phyloP scores from a whole-genome alignment of 2,329 filamentous ascomycete species.

The Paracorniculantispora psalliotae region DNA sequence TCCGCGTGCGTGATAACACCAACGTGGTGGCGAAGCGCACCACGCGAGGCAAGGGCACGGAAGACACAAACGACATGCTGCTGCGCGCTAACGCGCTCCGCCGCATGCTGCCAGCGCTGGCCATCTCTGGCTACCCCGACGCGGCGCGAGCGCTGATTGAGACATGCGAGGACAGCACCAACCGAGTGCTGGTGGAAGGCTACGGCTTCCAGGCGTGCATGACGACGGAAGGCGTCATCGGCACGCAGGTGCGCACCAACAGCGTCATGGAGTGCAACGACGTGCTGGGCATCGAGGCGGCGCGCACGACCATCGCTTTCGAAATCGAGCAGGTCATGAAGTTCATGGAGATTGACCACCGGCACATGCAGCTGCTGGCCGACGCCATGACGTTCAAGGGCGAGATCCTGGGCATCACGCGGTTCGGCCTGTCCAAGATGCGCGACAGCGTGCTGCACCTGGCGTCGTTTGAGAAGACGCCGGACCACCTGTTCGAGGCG shows the following conservation, averaged over 20 bases:
- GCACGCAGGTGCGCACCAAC: constrained; percentile 70
- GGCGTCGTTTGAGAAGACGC: constrained; percentile 96
- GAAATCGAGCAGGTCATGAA: constrained; percentile 90
- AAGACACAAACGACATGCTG: constrained; percentile 49
- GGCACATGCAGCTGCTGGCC: constrained; percentile 94
- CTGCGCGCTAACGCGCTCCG: constrained; percentile 81
- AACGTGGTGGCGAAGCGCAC: constrained; percentile 43
- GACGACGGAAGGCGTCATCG: constrained; percentile 87
- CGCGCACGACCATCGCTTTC: constrained; percentile 77
- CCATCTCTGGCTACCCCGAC: constrained; percentile 84
- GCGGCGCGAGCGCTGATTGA: constrained; percentile 85
- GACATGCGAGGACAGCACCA: constrained; percentile 63
- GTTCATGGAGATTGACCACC: constrained; percentile 91
- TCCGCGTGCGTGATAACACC: constrained; percentile 60
- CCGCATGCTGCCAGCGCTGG: constrained; percentile 72
- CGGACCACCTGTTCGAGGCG: constrained; percentile 93
- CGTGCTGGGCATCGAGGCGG: constrained; percentile 91
- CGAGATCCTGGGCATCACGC: constrained; percentile 91
- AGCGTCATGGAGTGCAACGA: constrained; percentile 84
- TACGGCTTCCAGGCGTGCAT: constrained; percentile 88
- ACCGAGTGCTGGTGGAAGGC: constrained; percentile 83
- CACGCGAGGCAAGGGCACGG: constrained; percentile 40
- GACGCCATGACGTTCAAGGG: constrained; percentile 99
- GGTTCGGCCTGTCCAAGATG: constrained; percentile 95
- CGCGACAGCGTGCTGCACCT: constrained; percentile 89